Percentiles rank a stretch among this genome's conserved stretches.
phyloP scores from a whole-genome alignment of 306 rosid genomes.

The Abrus precatorius region DNA sequence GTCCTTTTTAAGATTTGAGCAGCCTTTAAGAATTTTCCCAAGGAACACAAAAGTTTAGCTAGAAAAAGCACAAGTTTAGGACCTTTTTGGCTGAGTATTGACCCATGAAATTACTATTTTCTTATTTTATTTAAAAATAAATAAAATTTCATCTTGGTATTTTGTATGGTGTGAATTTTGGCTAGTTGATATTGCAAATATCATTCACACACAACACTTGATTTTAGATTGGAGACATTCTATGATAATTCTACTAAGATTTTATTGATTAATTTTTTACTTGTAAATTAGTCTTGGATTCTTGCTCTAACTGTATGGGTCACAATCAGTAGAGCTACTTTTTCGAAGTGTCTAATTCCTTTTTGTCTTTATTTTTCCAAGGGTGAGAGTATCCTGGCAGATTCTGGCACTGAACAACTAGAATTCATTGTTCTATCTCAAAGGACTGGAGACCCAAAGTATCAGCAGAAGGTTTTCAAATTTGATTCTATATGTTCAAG shows the following conservation, averaged over 20 bases:
- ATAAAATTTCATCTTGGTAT: conserved; percentile 18
- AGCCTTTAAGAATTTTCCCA: conserved; percentile 1
- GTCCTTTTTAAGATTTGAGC: neutral
- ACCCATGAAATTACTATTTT: conserved; percentile 18
- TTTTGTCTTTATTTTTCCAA: conserved; percentile 53
- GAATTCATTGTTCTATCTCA: conserved; percentile 97
- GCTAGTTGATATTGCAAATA: conserved; percentile 35
- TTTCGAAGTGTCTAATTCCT: conserved; percentile 46
- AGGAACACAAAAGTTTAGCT: neutral
- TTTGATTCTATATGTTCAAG: neutral
- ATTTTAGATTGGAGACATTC: conserved; percentile 23
- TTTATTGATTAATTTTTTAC: conserved; percentile 35
- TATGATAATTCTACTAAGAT: conserved; percentile 7
- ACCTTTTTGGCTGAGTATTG: conserved; percentile 36
- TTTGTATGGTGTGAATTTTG: conserved; percentile 30
- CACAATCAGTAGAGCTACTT: conserved; percentile 12
- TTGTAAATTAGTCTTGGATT: conserved; percentile 32
- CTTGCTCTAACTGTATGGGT: neutral
- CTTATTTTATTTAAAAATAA: neutral
- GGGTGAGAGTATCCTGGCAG: conserved; percentile 96
- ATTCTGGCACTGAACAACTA: conserved; percentile 97
- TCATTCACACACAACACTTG: neutral
- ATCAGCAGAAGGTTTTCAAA: conserved; percentile 83
- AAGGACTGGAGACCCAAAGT: conserved; percentile 94
- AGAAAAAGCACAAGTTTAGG: neutral